Conservation (phyloP, 2,329 filamentous ascomycete genomes). For the Fusarium pseudonygamai region DNA sequence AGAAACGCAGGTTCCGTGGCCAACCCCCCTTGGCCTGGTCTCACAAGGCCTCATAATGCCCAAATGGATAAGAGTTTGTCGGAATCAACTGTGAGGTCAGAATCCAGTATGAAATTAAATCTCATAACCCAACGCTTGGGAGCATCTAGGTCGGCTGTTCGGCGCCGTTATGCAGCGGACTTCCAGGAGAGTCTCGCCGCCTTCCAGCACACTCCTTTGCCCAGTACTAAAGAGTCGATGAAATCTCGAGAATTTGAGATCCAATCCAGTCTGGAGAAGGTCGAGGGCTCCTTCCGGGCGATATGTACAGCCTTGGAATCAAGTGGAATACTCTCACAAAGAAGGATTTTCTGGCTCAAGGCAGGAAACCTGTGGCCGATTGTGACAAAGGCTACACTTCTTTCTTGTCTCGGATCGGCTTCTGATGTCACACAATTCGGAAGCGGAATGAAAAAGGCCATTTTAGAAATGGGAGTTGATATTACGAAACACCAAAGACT, state of each 20-base stretch:
- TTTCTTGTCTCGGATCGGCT: conserved; percentile 27
- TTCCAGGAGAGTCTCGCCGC: conserved; percentile 33
- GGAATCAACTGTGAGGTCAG: neutral
- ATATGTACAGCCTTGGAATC: conserved; percentile 23
- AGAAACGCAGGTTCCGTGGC: neutral
- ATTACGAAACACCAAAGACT: conserved; percentile 43
- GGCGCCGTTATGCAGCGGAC: conserved; percentile 30
- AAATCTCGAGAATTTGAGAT: conserved; percentile 12
- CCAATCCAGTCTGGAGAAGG: neutral
- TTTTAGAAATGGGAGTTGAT: conserved; percentile 30
- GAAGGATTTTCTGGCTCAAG: conserved; percentile 37
- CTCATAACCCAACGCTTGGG: conserved; percentile 17
- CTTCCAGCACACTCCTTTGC: conserved; percentile 21
- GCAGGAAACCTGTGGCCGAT: conserved; percentile 38
- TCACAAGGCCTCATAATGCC: neutral
- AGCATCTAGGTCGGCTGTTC: conserved; percentile 29
- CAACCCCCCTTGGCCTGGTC: neutral
- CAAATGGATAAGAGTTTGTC: neutral
- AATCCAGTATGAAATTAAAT: conserved; percentile 7
- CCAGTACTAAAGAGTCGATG: neutral
- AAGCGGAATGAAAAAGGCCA: conserved; percentile 32
- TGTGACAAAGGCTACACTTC: conserved; percentile 32
- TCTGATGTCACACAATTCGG: conserved; percentile 27
- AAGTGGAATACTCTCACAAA: conserved; percentile 4
- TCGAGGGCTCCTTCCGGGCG: conserved; percentile 10